Conservation (phyloP, 1,139 yeast genomes). For the Pichia cactophila region DNA sequence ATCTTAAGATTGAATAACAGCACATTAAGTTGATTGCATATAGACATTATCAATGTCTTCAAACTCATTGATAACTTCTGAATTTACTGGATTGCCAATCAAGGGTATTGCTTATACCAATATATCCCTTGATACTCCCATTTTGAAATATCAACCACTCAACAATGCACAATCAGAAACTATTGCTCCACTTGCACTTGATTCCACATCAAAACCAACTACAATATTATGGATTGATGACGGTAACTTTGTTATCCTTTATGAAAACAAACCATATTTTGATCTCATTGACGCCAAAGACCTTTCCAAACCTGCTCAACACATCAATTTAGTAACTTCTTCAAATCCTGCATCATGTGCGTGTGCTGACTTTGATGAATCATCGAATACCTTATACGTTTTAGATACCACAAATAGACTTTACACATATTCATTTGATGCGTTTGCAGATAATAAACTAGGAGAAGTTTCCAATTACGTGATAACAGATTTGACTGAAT, state of each 20-base stretch:
- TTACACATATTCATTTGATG: slow-evolving; percentile 9
- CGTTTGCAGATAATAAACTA: slow-evolving; percentile 4
- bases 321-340: slow-evolving; percentile 4
- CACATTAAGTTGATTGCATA: background rate
- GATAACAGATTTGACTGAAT: slow-evolving; percentile 9
- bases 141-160: slow-evolving; percentile 53
- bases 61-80: slow-evolving; percentile 8
- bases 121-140: slow-evolving; percentile 68
- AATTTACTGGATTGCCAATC: slow-evolving; percentile 6
- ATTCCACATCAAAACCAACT: slow-evolving; percentile 4
- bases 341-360: slow-evolving; percentile 10
- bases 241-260: slow-evolving; percentile 6
- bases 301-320: slow-evolving; percentile 4
- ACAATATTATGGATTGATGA: slow-evolving; percentile 11
- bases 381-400: slow-evolving; percentile 3
- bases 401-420: slow-evolving; percentile 14
- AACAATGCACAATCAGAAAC: slow-evolving; percentile 2
- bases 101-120: slow-evolving; percentile 47
- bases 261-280: slow-evolving; percentile 12
- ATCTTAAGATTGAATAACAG: background rate
- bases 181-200: slow-evolving; percentile 8
- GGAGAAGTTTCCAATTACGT: slow-evolving; percentile 3
- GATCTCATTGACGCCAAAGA: slow-evolving; percentile 9
- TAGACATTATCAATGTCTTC: background rate
- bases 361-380: slow-evolving; percentile 3